Conservation (phyloP, 1,284 basidiomycete genomes). For the Chalciporus sp. region DNA sequence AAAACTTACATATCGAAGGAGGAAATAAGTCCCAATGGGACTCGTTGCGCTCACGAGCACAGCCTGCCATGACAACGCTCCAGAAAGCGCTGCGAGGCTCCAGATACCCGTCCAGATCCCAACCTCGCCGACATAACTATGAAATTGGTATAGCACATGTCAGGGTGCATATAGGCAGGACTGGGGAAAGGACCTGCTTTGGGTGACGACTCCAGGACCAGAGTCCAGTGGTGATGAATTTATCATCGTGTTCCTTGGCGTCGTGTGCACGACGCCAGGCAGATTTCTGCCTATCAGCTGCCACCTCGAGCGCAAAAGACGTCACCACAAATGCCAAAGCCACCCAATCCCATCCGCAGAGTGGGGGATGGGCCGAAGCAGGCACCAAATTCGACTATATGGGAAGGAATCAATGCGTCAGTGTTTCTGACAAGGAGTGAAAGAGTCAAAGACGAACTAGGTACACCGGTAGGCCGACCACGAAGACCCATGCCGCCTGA, state of each 20-base stretch:
- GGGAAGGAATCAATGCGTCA: neutral
- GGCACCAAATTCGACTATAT: conserved; percentile 62
- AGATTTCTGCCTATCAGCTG: conserved; percentile 74
- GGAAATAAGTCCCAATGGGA: conserved; percentile 67
- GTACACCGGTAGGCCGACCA: conserved; percentile 72
- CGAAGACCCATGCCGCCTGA: conserved; percentile 73
- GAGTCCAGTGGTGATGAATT: conserved; percentile 72
- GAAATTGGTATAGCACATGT: neutral
- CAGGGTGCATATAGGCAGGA: neutral
- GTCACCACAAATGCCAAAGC: conserved; percentile 59
- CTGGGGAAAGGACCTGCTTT: conserved; percentile 51
- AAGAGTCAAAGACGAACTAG: conserved; percentile 37
- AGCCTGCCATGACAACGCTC: conserved; percentile 50
- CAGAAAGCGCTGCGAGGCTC: conserved; percentile 54
- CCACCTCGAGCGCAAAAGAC: conserved; percentile 64
- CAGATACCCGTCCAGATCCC: conserved; percentile 76
- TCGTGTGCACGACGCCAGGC: conserved; percentile 66
- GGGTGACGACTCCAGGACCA: conserved; percentile 78
- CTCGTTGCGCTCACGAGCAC: conserved; percentile 38
- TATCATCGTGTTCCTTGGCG: conserved; percentile 71
- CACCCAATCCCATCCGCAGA: conserved; percentile 60
- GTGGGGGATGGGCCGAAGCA: conserved; percentile 53
- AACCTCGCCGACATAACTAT: conserved; percentile 79
- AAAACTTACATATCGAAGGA: conserved; percentile 51
- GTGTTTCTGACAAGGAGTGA: neutral